These are phyloP conservation scores for Microdochium paspali DNA, from an alignment of 2,329 filamentous ascomycete species.

Conservation along the genomic window DNA sequence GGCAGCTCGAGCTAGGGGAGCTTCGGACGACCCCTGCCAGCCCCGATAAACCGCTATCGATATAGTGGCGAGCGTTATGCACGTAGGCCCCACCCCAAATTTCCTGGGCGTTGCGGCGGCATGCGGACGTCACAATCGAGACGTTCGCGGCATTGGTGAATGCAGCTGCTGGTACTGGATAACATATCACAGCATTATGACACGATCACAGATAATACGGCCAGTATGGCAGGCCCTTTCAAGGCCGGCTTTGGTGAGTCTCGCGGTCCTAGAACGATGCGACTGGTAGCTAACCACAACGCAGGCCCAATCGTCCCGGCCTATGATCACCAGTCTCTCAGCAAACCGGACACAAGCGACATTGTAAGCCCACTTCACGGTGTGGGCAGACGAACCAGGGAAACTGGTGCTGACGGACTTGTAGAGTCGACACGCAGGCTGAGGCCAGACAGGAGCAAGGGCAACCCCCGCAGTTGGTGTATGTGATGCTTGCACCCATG, in stretches of 20 bases:
- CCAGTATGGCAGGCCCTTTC: conserved; percentile 17
- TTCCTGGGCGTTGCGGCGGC: conserved; percentile 4
- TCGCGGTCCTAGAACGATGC: neutral
- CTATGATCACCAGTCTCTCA: conserved; percentile 11
- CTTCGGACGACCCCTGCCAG: neutral
- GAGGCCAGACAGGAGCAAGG: neutral
- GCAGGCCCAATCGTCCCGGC: conserved; percentile 15
- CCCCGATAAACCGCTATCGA: neutral
- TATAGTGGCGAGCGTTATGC: neutral
- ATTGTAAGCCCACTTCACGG: conserved; percentile 9
- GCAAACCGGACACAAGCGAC: conserved; percentile 15
- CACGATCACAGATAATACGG: conserved; percentile 16
- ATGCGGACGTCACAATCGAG: neutral
- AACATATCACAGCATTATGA: conserved; percentile 15
- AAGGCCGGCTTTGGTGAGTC: conserved; percentile 16
- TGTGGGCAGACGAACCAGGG: neutral
- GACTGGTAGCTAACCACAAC: conserved; percentile 6
- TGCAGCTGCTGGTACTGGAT: conserved; percentile 3
- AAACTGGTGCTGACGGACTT: conserved; percentile 3
- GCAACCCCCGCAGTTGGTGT: conserved; percentile 10
- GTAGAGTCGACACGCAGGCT: conserved; percentile 6
- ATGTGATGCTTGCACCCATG: conserved; percentile 3
- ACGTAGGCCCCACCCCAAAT: conserved; percentile 6
- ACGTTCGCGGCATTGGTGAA: neutral
- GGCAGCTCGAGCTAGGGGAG: neutral